Evolutionary conservation across 768 basidiomycete genomes (phyloP), one percentile per base, ranked within the genome.

Genomic region (Leucosporidium creatinivorum): DNA sequence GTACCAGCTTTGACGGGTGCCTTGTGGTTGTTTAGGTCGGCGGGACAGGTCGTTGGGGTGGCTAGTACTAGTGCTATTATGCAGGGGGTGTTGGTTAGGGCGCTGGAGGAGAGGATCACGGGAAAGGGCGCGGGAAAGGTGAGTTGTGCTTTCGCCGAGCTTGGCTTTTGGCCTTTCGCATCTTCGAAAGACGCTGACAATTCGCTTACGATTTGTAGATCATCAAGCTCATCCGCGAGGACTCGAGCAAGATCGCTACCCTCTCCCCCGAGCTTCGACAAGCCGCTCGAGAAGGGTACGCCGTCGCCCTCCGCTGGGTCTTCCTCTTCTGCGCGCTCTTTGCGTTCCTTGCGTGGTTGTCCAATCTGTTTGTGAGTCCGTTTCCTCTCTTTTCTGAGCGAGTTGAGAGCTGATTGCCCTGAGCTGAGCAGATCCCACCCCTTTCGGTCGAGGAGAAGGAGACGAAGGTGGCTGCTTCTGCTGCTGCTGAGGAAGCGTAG

Each of bases 21-120:
- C 1, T 50, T 58, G 33, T 96, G 96, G 79, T 82, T 94, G 52
- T 94, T 93, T 81, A 54, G 72, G 44, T 54, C 92, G 90, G 82
- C 94, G 52, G 94, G 93, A 5, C 94, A 97, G 80, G 93, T 94
- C 23, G 82, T 94, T 62, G 94, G 94, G 39, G 94, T 98, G 62
- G 89, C 89, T 74, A 80, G 92, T 50, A 87, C 87, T 73, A 87
- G 91, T 47, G 87, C 91, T 0, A 78, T 97, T 49, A 79, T 93
- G 47, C 94, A 97, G 79, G 83, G 84, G 13, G 82, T 93, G 47
- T 82, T 98, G 49, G 78, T 86, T 25, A 78, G 80, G 59, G 85
- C 89, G 75, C 81, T 98, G 62, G 83, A 84, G 63, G 79, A 82
- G 69, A 83, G 86, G 61, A 92, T 97, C 70, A 83, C 82, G 7